Conservation (phyloP, 176 grass and related monocot species). For the Guadua angustifolia region DNA sequence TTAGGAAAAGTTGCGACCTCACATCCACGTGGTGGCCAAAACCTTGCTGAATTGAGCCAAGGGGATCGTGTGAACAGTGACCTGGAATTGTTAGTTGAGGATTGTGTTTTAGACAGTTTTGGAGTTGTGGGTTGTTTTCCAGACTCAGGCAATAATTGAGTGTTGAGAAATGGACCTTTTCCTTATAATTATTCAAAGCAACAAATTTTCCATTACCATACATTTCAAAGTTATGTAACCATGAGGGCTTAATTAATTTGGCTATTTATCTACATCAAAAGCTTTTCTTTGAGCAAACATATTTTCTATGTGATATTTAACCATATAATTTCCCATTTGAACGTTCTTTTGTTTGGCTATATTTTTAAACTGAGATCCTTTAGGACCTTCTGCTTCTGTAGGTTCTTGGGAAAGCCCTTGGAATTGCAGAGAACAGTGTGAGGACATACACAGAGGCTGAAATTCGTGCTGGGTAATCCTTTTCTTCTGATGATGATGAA, state of each 20-base stretch:
- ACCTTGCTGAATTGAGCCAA: no score
- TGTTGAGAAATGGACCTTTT: no score
- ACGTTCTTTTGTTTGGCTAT: conserved; percentile 11
- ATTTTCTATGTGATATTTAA: conserved; percentile 23
- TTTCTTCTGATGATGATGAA: not conserved
- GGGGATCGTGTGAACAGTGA: no score
- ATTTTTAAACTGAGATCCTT: not conserved
- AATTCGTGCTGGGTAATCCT: conserved; percentile 89
- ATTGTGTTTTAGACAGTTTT: no score
- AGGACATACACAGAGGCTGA: conserved; percentile 96
- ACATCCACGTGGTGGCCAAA: no score
- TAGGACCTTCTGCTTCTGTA: conserved; percentile 42
- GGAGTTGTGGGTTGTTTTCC: no score
- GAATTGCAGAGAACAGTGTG: conserved; percentile 89
- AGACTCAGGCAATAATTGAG: no score
- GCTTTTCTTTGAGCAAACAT: not conserved
- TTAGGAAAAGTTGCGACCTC: no score
- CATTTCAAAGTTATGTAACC: conserved; percentile 8
- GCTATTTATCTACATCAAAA: conserved; percentile 6
- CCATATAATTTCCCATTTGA: not conserved
- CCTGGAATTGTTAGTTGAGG: no score
- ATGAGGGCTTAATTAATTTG: not conserved
- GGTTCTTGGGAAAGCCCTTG: conserved; percentile 86
- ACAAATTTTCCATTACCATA: not conserved
- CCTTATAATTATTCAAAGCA: not conserved